Evolutionary conservation across 2,329 filamentous ascomycete species (phyloP).

Genomic region (Pseudovirgaria hyperparasitica): DNA sequence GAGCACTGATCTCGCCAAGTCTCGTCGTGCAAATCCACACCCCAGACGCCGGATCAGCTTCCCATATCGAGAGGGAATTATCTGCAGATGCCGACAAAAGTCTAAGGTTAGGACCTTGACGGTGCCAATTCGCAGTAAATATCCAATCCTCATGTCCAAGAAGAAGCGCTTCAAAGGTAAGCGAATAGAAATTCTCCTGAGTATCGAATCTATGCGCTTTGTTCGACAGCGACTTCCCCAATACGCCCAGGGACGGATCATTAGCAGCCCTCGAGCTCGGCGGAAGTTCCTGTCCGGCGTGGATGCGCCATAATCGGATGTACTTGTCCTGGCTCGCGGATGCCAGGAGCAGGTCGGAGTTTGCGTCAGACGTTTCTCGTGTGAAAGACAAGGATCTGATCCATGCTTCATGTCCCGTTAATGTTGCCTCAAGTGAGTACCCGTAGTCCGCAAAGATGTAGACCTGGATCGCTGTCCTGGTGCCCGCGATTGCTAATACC

Average conservation of each 20-base stretch:
- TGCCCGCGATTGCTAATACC: slow-evolving; percentile 75
- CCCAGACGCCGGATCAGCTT: slow-evolving; percentile 67
- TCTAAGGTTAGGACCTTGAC: slow-evolving; percentile 42
- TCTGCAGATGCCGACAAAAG: slow-evolving; percentile 87
- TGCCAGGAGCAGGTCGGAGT: slow-evolving; percentile 65
- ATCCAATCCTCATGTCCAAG: slow-evolving; percentile 98
- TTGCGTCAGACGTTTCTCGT: slow-evolving; percentile 40
- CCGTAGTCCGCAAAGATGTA: slow-evolving; percentile 47
- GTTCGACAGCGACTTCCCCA: slow-evolving; percentile 69
- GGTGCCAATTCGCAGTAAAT: slow-evolving; percentile 68
- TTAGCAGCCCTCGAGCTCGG: slow-evolving; percentile 40
- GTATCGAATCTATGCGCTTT: slow-evolving; percentile 70
- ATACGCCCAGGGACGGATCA: slow-evolving; percentile 44
- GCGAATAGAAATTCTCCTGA: slow-evolving; percentile 51
- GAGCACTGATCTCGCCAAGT: slow-evolving; percentile 83
- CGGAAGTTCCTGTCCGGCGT: slow-evolving; percentile 54
- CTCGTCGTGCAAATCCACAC: slow-evolving; percentile 82
- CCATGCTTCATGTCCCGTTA: slow-evolving; percentile 91
- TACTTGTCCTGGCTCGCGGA: slow-evolving; percentile 98
- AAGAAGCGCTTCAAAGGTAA: slow-evolving; percentile 87
- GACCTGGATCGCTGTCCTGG: slow-evolving; percentile 68
- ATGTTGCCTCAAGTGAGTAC: slow-evolving; percentile 62
- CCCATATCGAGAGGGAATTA: slow-evolving; percentile 90
- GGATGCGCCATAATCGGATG: slow-evolving; percentile 82
- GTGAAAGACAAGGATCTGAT: slow-evolving; percentile 74